Percentiles rank a stretch among this genome's conserved stretches.
phyloP scores from a whole-genome alignment of 2,329 filamentous ascomycete species.

The Trichophyton rubrum region DNA sequence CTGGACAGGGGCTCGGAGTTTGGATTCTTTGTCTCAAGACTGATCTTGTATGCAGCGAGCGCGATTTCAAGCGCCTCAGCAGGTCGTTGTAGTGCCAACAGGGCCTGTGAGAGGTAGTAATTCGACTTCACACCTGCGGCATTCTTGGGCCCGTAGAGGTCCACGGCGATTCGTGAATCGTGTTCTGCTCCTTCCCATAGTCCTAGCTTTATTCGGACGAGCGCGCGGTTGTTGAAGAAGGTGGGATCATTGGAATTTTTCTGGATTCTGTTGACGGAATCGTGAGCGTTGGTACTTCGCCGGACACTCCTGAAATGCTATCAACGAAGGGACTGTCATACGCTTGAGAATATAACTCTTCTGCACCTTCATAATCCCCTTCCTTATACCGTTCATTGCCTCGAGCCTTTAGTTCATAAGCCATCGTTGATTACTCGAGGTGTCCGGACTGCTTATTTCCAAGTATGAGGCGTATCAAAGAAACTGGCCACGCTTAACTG shows the following conservation, averaged over 20 bases:
- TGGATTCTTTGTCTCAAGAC: conserved; percentile 49
- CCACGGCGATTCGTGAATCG: conserved; percentile 65
- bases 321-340: conserved; percentile 16
- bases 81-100: conserved; percentile 59
- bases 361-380: conserved; percentile 34
- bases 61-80: conserved; percentile 62
- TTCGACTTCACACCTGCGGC: conserved; percentile 62
- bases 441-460: neutral
- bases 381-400: conserved; percentile 37
- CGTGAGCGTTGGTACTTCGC: neutral
- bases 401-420: conserved; percentile 31
- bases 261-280: conserved; percentile 47
- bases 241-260: conserved; percentile 64
- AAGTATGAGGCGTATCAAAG: neutral
- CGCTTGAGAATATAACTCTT: conserved; percentile 38
- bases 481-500: neutral
- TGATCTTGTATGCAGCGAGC: conserved; percentile 58
- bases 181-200: conserved; percentile 62
- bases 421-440: conserved; percentile 17
- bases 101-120: conserved; percentile 72
- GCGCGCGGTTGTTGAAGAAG: conserved; percentile 81
- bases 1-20: conserved; percentile 59
- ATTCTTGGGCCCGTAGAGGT: conserved; percentile 41
- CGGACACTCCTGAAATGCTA: neutral
- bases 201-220: conserved; percentile 62